phyloP scores from a whole-genome alignment of 805 yeast genomes.

The Starmerella cellae region DNA sequence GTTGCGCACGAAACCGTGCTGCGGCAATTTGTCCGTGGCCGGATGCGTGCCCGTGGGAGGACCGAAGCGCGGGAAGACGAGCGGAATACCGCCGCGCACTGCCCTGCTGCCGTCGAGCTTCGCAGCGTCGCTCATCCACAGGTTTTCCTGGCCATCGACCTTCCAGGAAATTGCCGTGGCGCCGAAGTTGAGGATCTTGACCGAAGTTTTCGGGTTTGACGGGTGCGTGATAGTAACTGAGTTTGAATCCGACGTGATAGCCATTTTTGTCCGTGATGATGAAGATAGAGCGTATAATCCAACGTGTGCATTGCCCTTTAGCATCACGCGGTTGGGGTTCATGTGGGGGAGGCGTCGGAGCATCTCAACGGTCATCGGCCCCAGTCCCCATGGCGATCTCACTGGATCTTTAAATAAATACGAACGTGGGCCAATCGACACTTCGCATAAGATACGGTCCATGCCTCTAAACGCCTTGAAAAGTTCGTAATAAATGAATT shows the following conservation, averaged over 20 bases:
- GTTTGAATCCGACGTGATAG: conserved; percentile 10
- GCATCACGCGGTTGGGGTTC: too few species aligned
- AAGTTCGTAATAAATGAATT: too few species aligned
- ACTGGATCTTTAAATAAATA: too few species aligned
- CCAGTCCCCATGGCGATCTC: too few species aligned
- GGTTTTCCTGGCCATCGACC: conserved; percentile 55
- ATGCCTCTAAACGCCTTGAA: too few species aligned
- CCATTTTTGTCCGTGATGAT: too few species aligned
- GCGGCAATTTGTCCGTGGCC: conserved; percentile 52
- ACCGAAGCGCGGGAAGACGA: conserved; percentile 84
- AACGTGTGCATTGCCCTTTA: too few species aligned
- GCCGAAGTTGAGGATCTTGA: conserved; percentile 68
- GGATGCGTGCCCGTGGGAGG: conserved; percentile 30
- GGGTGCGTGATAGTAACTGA: conserved; percentile 17
- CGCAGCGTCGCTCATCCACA: conserved; percentile 56
- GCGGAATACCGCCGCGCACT: conserved; percentile 93
- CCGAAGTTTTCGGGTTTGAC: conserved; percentile 24
- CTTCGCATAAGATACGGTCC: too few species aligned
- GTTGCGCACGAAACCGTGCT: conserved; percentile 92
- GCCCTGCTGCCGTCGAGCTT: conserved; percentile 84
- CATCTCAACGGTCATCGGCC: too few species aligned
- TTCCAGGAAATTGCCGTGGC: conserved; percentile 84
- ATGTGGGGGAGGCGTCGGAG: too few species aligned
- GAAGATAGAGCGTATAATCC: too few species aligned
- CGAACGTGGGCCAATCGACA: too few species aligned